Percentiles rank a stretch among this genome's conserved stretches.
These are phyloP conservation scores for Cordyceps militaris DNA, from an alignment of 2,329 filamentous ascomycete genomes.

Conservation along the genomic window DNA sequence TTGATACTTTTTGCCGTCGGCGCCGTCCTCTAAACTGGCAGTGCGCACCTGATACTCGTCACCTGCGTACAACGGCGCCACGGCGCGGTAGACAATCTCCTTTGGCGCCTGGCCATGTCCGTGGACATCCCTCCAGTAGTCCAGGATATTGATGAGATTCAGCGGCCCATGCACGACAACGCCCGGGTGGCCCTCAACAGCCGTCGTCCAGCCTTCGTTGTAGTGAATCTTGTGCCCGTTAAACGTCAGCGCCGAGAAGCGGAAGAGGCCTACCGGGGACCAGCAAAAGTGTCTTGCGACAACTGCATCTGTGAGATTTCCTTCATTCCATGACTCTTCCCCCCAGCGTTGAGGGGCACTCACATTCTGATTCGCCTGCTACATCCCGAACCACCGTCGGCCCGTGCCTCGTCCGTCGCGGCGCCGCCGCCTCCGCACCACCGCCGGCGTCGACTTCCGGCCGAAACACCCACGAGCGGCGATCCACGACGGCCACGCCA, in stretches of 20 bases:
- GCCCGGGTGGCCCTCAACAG: conserved; percentile 61
- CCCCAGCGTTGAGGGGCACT: too few species aligned
- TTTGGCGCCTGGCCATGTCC: conserved; percentile 22
- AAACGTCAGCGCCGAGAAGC: conserved; percentile 78
- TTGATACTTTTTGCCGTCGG: background rate
- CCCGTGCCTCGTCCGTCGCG: conserved; percentile 3
- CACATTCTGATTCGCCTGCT: conserved; percentile 15
- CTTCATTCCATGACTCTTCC: too few species aligned
- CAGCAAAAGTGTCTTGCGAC: conserved; percentile 28
- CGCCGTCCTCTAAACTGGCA: background rate
- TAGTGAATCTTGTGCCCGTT: conserved; percentile 85
- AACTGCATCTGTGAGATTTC: background rate
- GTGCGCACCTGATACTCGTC: conserved; percentile 41
- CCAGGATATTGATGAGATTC: conserved; percentile 64
- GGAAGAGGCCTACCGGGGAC: conserved; percentile 56
- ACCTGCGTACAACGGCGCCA: conserved; percentile 63
- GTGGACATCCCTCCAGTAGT: conserved; percentile 54
- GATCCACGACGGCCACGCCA: conserved; percentile 48
- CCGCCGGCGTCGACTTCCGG: conserved; percentile 24
- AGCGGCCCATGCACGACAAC: conserved; percentile 76
- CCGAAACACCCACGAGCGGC: conserved; percentile 44
- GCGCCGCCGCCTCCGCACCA: conserved; percentile 12
- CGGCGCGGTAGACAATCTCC: conserved; percentile 57
- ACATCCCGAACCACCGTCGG: conserved; percentile 17
- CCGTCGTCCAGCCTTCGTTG: conserved; percentile 57